Percentiles rank a stretch among this genome's conserved stretches.
These are phyloP conservation scores for Barbarea vulgaris DNA, from an alignment of 345 rosid species.

Conservation along the genomic window DNA sequence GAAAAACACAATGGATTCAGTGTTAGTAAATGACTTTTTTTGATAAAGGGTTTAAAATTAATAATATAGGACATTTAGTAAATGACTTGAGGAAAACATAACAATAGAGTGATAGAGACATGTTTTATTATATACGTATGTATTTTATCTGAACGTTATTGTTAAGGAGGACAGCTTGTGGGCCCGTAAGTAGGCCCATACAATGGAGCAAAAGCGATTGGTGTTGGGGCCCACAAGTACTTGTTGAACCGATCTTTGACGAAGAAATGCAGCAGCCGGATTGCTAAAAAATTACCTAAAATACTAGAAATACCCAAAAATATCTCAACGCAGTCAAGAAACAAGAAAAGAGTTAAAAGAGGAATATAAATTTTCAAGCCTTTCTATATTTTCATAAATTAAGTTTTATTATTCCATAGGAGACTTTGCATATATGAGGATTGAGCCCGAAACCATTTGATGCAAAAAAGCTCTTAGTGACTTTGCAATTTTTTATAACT, in stretches of 20 bases:
- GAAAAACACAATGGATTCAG: not conserved
- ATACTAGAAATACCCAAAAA: not conserved
- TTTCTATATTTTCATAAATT: not conserved
- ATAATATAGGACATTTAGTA: too few relatives aligned
- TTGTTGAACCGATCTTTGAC: constrained; percentile 22
- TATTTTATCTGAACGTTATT: constrained; percentile 2
- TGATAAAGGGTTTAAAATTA: too few relatives aligned
- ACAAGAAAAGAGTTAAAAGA: not conserved
- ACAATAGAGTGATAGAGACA: too few relatives aligned
- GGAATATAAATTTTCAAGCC: not conserved
- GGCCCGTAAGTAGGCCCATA: not conserved
- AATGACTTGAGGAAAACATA: too few relatives aligned
- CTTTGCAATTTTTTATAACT: not conserved
- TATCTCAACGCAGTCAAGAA: not conserved
- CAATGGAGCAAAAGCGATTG: constrained; percentile 10
- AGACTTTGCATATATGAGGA: not conserved
- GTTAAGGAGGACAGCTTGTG: constrained; percentile 23
- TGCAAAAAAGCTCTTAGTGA: not conserved
- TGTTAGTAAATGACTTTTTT: not conserved
- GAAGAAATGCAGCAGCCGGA: constrained; percentile 18
- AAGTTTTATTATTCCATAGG: not conserved
- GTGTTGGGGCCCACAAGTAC: not conserved
- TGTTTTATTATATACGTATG: too few relatives aligned
- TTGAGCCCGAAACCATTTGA: not conserved
- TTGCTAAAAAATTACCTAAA: not conserved